These are phyloP conservation scores for Poronia punctata DNA, from an alignment of 495 filamentous ascomycete species.

Conservation along the genomic window DNA sequence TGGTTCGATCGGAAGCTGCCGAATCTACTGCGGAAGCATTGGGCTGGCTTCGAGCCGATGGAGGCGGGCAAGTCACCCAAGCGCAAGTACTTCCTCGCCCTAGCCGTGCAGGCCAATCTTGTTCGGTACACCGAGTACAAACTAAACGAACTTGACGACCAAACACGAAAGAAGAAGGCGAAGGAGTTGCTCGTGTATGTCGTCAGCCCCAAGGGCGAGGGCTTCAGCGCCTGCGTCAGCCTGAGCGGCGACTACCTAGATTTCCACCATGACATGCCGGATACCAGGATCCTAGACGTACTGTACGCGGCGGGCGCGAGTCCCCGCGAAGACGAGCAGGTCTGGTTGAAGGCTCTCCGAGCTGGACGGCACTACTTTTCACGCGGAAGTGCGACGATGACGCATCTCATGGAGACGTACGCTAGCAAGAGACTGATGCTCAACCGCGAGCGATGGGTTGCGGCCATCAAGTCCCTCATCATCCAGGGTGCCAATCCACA, in stretches of 20 bases:
- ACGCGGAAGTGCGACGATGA: slow-evolving; percentile 24
- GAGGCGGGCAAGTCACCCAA: slow-evolving; percentile 27
- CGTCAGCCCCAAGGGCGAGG: slow-evolving; percentile 24
- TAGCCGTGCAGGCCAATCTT: slow-evolving; percentile 24
- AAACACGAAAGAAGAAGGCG: slow-evolving; percentile 17
- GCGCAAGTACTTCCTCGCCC: slow-evolving; percentile 23
- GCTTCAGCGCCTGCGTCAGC: slow-evolving; percentile 24
- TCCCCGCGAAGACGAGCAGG: slow-evolving; percentile 12
- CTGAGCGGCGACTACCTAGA: slow-evolving; percentile 24
- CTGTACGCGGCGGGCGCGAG: slow-evolving; percentile 19
- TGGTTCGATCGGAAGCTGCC: slow-evolving; percentile 22
- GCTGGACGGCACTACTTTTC: slow-evolving; percentile 26
- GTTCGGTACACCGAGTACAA: slow-evolving; percentile 21
- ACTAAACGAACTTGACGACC: slow-evolving; percentile 7
- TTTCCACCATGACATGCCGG: slow-evolving; percentile 30
- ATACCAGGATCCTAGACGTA: slow-evolving; percentile 19
- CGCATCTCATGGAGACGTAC: slow-evolving; percentile 23
- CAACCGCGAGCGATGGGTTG: slow-evolving; percentile 25
- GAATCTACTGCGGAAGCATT: slow-evolving; percentile 17
- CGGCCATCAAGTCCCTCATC: slow-evolving; percentile 23
- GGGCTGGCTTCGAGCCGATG: slow-evolving; percentile 29
- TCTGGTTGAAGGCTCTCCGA: slow-evolving; percentile 20
- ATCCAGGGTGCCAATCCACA: slow-evolving; percentile 23
- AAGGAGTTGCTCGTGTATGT: slow-evolving; percentile 21
- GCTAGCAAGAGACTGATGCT: slow-evolving; percentile 22